Percentiles rank a stretch among this genome's conserved stretches.
Conservation (phyloP, 2,329 filamentous ascomycete genomes). For the Epichloe sibirici region DNA sequence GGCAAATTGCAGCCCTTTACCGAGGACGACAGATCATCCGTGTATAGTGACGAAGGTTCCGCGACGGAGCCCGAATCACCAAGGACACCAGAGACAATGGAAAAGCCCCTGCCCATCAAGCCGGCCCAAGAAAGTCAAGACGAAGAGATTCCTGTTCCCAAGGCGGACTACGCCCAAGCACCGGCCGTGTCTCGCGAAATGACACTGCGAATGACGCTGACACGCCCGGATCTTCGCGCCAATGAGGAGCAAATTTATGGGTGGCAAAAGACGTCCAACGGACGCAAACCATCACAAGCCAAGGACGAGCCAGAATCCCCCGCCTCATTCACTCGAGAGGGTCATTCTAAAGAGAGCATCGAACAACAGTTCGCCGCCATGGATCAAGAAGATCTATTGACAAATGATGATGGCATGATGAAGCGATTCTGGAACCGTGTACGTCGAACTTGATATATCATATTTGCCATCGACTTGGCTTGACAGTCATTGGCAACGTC, state of each 20-base stretch:
- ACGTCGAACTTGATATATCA: constrained; percentile 25
- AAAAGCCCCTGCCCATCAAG: constrained; percentile 23
- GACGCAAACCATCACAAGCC: constrained; percentile 34
- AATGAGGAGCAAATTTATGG: constrained; percentile 61
- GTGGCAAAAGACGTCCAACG: constrained; percentile 38
- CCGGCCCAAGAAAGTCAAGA: constrained; percentile 16
- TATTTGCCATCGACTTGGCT: too few species aligned
- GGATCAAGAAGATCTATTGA: constrained; percentile 31
- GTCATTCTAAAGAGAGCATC: constrained; percentile 37
- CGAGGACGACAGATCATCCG: constrained; percentile 43
- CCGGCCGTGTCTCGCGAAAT: constrained; percentile 62
- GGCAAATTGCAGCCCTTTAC: constrained; percentile 45
- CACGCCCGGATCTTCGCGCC: constrained; percentile 71
- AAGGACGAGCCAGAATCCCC: constrained; percentile 23
- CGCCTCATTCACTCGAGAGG: constrained; percentile 19
- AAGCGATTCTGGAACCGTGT: constrained; percentile 55
- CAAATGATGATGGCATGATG: constrained; percentile 39
- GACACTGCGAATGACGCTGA: constrained; percentile 93
- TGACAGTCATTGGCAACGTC: too few species aligned
- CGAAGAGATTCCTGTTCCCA: constrained; percentile 15
- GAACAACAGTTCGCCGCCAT: constrained; percentile 41
- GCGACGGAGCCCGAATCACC: constrained; percentile 47
- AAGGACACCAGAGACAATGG: constrained; percentile 38
- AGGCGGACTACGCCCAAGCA: constrained; percentile 34
- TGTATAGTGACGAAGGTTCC: constrained; percentile 43